phyloP scores from a whole-genome alignment of 1,139 yeast species.

The Scheffersomyces illinoinensis region DNA sequence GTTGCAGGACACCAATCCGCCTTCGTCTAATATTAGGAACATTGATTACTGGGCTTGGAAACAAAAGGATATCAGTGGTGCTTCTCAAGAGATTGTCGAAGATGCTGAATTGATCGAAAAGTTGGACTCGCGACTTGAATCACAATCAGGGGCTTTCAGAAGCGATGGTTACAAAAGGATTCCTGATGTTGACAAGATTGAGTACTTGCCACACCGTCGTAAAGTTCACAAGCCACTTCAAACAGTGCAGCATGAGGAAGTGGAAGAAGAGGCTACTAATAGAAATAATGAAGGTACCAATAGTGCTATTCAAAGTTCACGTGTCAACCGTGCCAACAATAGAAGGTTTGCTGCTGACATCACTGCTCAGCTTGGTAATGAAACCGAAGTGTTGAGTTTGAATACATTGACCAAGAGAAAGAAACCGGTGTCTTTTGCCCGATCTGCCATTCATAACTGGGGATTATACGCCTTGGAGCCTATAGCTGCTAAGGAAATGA shows the following conservation, averaged over 20 bases:
- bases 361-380: conserved; percentile 79
- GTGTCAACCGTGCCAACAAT: conserved; percentile 86
- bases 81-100: conserved; percentile 26
- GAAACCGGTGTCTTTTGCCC: conserved; percentile 92
- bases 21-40: conserved; percentile 34
- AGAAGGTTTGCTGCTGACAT: conserved; percentile 91
- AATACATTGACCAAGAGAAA: conserved; percentile 82
- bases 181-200: conserved; percentile 69
- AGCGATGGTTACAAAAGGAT: conserved; percentile 77
- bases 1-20: conserved; percentile 27
- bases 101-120: conserved; percentile 29
- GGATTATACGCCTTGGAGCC: conserved; percentile 95
- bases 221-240: conserved; percentile 54
- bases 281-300: conserved; percentile 5
- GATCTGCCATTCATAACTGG: conserved; percentile 98
- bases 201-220: conserved; percentile 77
- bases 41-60: conserved; percentile 73
- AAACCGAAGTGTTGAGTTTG: conserved; percentile 76
- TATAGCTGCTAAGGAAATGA: conserved; percentile 93
- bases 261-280: conserved; percentile 24
- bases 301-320: conserved; percentile 58
- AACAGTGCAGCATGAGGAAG: conserved; percentile 59
- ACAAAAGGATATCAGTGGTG: conserved; percentile 33
- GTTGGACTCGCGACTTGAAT: conserved; percentile 41
- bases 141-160: conserved; percentile 62